A percentile compares a stretch with the other conserved stretches of the same genome.
These are phyloP conservation scores for Aspergillus nanangensis DNA, from an alignment of 495 filamentous ascomycete species.

Conservation along the genomic window DNA sequence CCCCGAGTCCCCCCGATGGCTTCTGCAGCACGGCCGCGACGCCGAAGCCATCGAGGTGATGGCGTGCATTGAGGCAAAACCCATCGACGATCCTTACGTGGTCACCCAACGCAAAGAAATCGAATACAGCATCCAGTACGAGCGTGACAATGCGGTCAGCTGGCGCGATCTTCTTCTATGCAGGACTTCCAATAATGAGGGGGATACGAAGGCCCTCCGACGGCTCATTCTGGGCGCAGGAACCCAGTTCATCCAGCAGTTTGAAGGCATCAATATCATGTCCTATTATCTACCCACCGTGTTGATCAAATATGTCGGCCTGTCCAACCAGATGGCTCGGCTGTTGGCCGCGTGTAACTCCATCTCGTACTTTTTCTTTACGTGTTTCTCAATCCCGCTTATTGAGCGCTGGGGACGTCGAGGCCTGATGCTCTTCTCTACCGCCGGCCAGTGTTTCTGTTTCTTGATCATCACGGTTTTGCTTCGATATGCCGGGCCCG, in stretches of 20 bases:
- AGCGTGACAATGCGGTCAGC: conserved; percentile 40
- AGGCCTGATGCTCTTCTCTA: conserved; percentile 46
- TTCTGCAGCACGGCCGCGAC: conserved; percentile 37
- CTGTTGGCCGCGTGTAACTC: conserved; percentile 48
- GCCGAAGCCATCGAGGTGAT: conserved; percentile 46
- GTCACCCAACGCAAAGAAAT: conserved; percentile 44
- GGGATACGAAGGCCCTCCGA: conserved; percentile 42
- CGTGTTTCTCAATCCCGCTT: conserved; percentile 37
- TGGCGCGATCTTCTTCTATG: conserved; percentile 44
- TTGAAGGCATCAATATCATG: conserved; percentile 45
- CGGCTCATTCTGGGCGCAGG: conserved; percentile 47
- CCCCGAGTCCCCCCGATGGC: conserved; percentile 50
- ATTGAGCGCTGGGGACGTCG: conserved; percentile 49
- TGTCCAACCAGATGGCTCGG: conserved; percentile 41
- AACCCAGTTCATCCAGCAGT: conserved; percentile 51
- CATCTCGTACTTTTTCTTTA: conserved; percentile 46
- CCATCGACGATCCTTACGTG: conserved; percentile 43
- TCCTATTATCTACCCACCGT: conserved; percentile 48
- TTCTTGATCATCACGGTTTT: conserved; percentile 56
- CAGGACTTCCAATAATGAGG: conserved; percentile 23
- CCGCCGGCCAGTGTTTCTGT: conserved; percentile 40
- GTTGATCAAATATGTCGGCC: conserved; percentile 45
- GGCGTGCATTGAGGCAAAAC: conserved; percentile 40
- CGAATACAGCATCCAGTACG: conserved; percentile 42
- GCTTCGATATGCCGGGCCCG: conserved; percentile 37